Evolutionary conservation across 2,329 filamentous ascomycete species (phyloP), one percentile per base, ranked within the genome.

Genomic region (Ophiostoma pallidulum): DNA sequence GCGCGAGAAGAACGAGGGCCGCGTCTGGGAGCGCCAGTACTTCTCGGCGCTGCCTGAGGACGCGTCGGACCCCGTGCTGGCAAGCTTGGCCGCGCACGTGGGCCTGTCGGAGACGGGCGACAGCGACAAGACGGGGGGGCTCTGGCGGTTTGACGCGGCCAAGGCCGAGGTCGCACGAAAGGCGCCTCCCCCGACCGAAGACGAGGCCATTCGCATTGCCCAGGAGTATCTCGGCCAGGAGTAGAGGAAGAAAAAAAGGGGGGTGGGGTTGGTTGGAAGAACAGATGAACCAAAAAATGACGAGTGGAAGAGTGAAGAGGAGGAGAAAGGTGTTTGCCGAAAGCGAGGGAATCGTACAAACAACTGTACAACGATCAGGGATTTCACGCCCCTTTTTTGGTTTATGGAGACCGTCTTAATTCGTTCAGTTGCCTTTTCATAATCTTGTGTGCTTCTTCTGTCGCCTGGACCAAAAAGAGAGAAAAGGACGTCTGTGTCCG

Each of bases 11-110:
- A 73, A 76, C n/a, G 85, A 89, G 57, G 81, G 81, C 18, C 75
- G 75, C 37, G 72, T 78, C 35, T 98, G 92, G 91, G 77, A 89
- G 59, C 76, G 89, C 39, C 76, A 84, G 47, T 97, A 92, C 70
- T 98, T 97, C 68, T 78, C 72, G 49, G 58, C 64, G 58, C 58
- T 75, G 59, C 60, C 71, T 51, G 67, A 65, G 12, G 56, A 49
- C 16, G 67, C 66, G n/a, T 51, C 60, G 0, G 76, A 80, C 50
- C 52, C 62, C 8, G 62, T 70, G 0, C 69, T 80, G 13, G 58
- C 64, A 43, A 53, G 57, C 10, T 63, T 79, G 10, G 75, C 72
- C 14, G 52, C 62, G 8, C 53, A 62, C 16, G 71, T 72, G 3
- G 73, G 75, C 4, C 60, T 80, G 14, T 63, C 68, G 2, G 52